Evolutionary conservation across 2,329 filamentous ascomycete species (phyloP).

Genomic region (Stagonosporopsis vannaccii): DNA sequence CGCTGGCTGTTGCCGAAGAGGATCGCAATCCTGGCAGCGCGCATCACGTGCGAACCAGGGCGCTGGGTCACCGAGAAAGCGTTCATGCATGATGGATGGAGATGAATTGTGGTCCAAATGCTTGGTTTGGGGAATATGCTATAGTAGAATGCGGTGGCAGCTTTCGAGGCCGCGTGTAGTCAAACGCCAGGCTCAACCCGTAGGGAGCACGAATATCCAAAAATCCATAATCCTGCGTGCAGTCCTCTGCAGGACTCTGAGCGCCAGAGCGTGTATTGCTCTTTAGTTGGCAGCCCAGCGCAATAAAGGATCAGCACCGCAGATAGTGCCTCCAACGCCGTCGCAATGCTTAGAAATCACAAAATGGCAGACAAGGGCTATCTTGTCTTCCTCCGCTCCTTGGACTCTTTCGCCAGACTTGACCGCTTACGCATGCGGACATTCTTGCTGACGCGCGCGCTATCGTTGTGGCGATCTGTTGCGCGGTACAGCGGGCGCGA

Average conservation of each 20-base stretch:
- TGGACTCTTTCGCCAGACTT: constrained; percentile 14
- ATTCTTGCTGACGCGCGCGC: constrained; percentile 38
- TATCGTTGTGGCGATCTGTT: constrained; percentile 33
- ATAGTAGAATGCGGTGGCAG: constrained; percentile 21
- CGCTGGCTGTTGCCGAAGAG: constrained; percentile 27
- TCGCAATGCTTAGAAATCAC: constrained; percentile 37
- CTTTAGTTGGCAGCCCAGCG: no score
- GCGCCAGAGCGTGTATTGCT: no score
- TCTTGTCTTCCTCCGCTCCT: constrained; percentile 30
- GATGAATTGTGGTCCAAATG: not conserved
- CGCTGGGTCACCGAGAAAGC: not conserved
- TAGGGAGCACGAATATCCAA: constrained; percentile 35
- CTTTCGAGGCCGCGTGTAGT: constrained; percentile 7
- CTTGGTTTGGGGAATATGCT: constrained; percentile 19
- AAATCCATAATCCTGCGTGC: no score
- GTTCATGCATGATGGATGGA: not conserved
- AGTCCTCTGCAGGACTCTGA: no score
- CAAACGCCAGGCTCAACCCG: constrained; percentile 45
- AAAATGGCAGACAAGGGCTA: constrained; percentile 11
- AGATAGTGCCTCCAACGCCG: constrained; percentile 38
- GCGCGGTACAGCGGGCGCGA: constrained; percentile 36
- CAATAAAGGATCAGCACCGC: not conserved
- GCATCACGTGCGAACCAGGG: constrained; percentile 25
- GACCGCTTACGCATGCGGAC: constrained; percentile 45
- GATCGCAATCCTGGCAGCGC: constrained; percentile 16